Conservation (phyloP, 2,329 filamentous ascomycete genomes). For the Fusarium buharicum region DNA sequence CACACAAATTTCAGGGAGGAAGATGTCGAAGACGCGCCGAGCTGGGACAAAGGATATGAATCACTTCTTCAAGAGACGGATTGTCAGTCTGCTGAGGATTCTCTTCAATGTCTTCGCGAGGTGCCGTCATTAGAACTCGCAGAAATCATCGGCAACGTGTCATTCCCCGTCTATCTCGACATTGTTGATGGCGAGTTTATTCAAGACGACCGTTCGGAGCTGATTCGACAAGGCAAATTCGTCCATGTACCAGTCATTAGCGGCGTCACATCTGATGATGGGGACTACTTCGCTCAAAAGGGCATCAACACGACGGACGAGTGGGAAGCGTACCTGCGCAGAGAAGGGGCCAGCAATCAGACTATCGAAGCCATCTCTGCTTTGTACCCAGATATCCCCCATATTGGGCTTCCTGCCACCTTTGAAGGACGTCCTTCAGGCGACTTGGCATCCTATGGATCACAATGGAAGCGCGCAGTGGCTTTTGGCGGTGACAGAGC, state of each 20-base stretch:
- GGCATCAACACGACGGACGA: slow-evolving; percentile 24
- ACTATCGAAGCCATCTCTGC: slow-evolving; percentile 20
- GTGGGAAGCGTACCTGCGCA: slow-evolving; percentile 20
- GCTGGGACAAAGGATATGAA: slow-evolving; percentile 20
- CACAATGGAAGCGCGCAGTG: slow-evolving; percentile 28
- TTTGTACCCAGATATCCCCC: slow-evolving; percentile 24
- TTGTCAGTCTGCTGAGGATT: neutral
- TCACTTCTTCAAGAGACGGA: neutral
- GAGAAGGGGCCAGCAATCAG: slow-evolving; percentile 11
- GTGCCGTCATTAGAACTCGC: slow-evolving; percentile 23
- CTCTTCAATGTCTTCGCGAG: slow-evolving; percentile 24
- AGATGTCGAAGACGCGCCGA: neutral
- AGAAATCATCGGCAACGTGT: slow-evolving; percentile 13
- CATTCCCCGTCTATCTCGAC: slow-evolving; percentile 30
- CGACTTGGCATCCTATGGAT: slow-evolving; percentile 1
- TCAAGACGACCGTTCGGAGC: slow-evolving; percentile 16
- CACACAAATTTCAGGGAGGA: slow-evolving; percentile 23
- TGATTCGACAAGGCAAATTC: slow-evolving; percentile 19
- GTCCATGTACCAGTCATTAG: slow-evolving; percentile 18
- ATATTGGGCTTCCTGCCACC: slow-evolving; percentile 6
- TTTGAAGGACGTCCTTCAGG: slow-evolving; percentile 19
- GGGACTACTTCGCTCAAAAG: slow-evolving; percentile 24
- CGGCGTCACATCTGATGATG: slow-evolving; percentile 13
- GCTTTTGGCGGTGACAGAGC: slow-evolving; percentile 27
- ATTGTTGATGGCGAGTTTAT: slow-evolving; percentile 27